phyloP scores from a whole-genome alignment of 805 yeast genomes.

The Hanseniaspora thailandica region DNA sequence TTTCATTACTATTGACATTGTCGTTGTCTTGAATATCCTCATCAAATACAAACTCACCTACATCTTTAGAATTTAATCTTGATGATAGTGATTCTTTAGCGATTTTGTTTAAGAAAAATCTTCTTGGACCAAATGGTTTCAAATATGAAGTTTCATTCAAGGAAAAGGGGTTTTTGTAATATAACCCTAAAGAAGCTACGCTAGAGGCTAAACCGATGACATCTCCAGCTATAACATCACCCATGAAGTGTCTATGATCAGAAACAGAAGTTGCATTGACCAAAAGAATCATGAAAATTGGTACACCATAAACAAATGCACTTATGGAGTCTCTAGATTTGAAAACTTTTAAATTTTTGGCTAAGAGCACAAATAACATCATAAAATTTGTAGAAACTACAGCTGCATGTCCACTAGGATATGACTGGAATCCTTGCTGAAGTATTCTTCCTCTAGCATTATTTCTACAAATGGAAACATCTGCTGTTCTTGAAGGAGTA shows the following conservation, averaged over 20 bases:
- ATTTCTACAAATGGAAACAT: constrained; percentile 6
- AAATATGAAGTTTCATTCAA: background rate
- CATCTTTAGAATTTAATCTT: background rate
- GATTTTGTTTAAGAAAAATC: background rate
- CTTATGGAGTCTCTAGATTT: constrained; percentile 11
- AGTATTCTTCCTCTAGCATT: background rate
- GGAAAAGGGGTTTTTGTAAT: background rate
- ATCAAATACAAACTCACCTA: constrained; percentile 8
- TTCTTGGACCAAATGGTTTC: constrained; percentile 1
- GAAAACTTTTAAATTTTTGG: constrained; percentile 11
- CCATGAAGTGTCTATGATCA: constrained; percentile 14
- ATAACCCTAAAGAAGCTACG: constrained; percentile 1
- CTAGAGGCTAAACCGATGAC: constrained; percentile 3
- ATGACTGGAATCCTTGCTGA: constrained; percentile 13
- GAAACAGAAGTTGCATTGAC: constrained; percentile 10
- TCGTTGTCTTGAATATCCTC: background rate
- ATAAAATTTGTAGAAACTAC: constrained; percentile 12
- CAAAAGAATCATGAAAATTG: constrained; percentile 6
- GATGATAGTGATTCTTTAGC: background rate
- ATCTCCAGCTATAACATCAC: constrained; percentile 9
- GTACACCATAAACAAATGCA: constrained; percentile 3
- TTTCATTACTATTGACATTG: background rate
- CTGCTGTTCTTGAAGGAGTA: background rate
- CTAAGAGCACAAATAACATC: constrained; percentile 2
- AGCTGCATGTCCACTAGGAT: constrained; percentile 15